Base-by-base conservation (phyloP, 2,329 filamentous ascomycete genomes). In the Stemphylium lycopersici region DNA sequence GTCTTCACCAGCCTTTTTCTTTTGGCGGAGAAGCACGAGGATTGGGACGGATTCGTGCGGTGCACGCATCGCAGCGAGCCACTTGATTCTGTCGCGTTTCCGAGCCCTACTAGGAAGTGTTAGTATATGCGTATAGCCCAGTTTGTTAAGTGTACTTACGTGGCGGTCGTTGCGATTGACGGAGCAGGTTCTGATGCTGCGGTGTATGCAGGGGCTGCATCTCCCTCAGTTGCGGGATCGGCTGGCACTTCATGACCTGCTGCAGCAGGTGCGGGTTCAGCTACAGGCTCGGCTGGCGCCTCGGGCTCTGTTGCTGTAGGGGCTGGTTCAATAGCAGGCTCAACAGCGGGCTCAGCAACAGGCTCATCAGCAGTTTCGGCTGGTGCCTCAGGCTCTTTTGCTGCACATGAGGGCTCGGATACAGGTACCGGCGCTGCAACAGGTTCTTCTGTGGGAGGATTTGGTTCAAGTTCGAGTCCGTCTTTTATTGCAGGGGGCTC, bases 1-100 rank as follows among this genome's bases (percentile, higher is more conserved):
- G 41, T 68, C 63, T 8, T 48, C 55, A 15, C 69, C 69, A 7
- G 58, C 61, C 37, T 62, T 63, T 51, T 66, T 69, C 48, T 66
- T 61, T 24, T 63, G 57, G 11, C 58, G 48, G 2, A 71, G 58
- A 13, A 60, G 47, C 29, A 61, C 48, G 2, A 68, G 52, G 8
- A 66, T 54, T 0, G 56, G 55, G 4, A 50, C 39, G 10, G 42
- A 59, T 22, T 62, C 58, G 31, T 55, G 56, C 18, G 53, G 53
- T 18, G 49, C 52, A 16, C 47, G 54, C 32, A 57, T 32, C 1
- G 51, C 32, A 3, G 45, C 40, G 41, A 53, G 16, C 22, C 42
- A 18, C 24, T 56, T 52, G 41, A 56, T 22, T n/a, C 42, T 62
- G 44, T 56, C 54, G 22, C 54, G 50, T 46, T 48, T 55, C 29